Conservation (phyloP, 495 filamentous ascomycete species). For the Penicillium coprophilum region DNA sequence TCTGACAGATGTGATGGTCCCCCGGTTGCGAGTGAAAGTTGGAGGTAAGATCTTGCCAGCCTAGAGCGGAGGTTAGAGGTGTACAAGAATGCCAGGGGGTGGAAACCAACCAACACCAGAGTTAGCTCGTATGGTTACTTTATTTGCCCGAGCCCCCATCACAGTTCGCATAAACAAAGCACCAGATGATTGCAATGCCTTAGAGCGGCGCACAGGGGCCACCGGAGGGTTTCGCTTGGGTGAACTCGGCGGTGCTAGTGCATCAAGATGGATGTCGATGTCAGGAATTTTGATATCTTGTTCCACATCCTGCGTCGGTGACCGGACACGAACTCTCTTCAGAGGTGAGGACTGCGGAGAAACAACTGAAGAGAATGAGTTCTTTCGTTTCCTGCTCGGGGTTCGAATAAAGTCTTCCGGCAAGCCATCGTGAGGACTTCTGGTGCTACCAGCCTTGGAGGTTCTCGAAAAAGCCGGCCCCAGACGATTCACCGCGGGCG, state of each 20-base stretch:
- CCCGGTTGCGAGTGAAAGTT: conserved; percentile 67
- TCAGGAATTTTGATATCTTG: conserved; percentile 34
- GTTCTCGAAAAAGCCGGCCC: conserved; percentile 47
- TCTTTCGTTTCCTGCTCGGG: conserved; percentile 46
- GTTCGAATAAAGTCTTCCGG: conserved; percentile 36
- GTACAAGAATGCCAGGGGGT: neutral
- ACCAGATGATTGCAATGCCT: conserved; percentile 43
- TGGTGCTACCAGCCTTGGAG: conserved; percentile 34
- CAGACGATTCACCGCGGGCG: conserved; percentile 59
- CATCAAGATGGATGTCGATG: conserved; percentile 28
- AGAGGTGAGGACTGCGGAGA: conserved; percentile 60
- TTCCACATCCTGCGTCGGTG: conserved; percentile 33
- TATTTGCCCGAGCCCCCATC: conserved; percentile 33
- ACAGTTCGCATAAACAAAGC: conserved; percentile 45
- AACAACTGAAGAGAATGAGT: conserved; percentile 46
- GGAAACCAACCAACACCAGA: conserved; percentile 42
- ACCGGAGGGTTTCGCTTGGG: conserved; percentile 30
- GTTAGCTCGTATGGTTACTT: conserved; percentile 41
- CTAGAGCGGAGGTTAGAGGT: conserved; percentile 32
- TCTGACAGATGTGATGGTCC: conserved; percentile 61
- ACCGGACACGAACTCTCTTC: conserved; percentile 40
- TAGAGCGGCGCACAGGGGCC: conserved; percentile 42
- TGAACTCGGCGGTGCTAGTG: conserved; percentile 15
- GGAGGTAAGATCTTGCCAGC: conserved; percentile 73
- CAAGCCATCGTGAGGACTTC: conserved; percentile 29